A percentile compares a stretch with the other conserved stretches of the same genome.
These are phyloP conservation scores for Liriodendron chinense DNA, from an alignment of 164 flowering plant genomes.

Conservation along the genomic window DNA sequence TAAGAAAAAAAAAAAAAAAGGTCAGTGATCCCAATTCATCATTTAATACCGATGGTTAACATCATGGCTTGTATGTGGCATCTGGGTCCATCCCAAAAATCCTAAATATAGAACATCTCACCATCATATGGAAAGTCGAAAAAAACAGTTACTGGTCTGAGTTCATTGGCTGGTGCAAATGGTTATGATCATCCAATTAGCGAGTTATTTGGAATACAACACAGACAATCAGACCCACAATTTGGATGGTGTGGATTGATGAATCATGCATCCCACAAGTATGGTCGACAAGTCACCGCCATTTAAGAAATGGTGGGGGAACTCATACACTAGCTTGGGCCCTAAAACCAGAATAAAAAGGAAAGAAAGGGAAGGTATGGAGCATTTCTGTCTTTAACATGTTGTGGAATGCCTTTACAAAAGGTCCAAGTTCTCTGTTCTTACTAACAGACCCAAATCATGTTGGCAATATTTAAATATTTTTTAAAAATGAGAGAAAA, in stretches of 20 bases:
- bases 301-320: neutral
- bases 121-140: neutral
- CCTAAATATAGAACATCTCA: neutral
- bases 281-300: neutral
- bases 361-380: constrained; percentile 35
- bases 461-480: constrained; percentile 18
- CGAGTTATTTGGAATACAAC: neutral
- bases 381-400: constrained; percentile 46
- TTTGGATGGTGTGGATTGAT: neutral
- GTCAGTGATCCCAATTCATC: neutral
- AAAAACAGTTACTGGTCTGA: too few species aligned
- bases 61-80: neutral
- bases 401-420: constrained; percentile 39
- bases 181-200: too few species aligned
- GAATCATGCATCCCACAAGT: neutral
- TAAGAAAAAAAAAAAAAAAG: too few species aligned
- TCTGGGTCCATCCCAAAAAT: neutral
- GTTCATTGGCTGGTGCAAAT: too few species aligned
- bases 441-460: constrained; percentile 41
- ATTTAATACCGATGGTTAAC: too few species aligned
- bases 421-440: constrained; percentile 65
- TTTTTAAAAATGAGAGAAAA: constrained; percentile 6
- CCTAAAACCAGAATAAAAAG: neutral
- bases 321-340: neutral
- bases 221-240: neutral